phyloP scores from a whole-genome alignment of 2,329 filamentous ascomycete species.

The Westerdykella aurantiaca region DNA sequence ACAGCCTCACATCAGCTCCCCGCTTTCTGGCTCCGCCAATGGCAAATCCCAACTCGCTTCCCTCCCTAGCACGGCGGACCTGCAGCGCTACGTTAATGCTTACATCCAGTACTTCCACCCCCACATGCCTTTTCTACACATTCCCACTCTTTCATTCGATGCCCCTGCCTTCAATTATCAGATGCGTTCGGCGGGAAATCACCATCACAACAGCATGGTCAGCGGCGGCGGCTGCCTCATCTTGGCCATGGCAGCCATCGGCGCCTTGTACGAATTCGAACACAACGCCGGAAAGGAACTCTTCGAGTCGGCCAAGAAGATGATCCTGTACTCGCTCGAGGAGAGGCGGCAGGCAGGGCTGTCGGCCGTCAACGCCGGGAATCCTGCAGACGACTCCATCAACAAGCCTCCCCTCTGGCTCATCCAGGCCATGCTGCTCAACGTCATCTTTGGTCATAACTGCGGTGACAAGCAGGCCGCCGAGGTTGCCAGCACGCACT shows the following conservation, averaged over 20 bases:
- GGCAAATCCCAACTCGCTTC: slow-evolving; percentile 41
- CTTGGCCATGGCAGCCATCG: slow-evolving; percentile 81
- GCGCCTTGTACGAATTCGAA: slow-evolving; percentile 83
- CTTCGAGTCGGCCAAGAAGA: slow-evolving; percentile 89
- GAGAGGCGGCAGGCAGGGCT: slow-evolving; percentile 83
- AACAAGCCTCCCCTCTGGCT: slow-evolving; percentile 76
- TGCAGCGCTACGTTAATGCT: slow-evolving; percentile 83
- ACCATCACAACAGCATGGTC: slow-evolving; percentile 51
- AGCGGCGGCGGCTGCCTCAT: slow-evolving; percentile 83
- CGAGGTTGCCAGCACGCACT: slow-evolving; percentile 89
- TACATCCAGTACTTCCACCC: slow-evolving; percentile 93
- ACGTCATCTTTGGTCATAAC: slow-evolving; percentile 92
- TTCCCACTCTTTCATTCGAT: slow-evolving; percentile 87
- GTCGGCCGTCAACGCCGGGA: slow-evolving; percentile 51
- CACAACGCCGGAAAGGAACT: slow-evolving; percentile 72
- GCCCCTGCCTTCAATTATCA: slow-evolving; percentile 60
- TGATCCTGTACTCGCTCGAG: slow-evolving; percentile 90
- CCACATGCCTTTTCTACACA: slow-evolving; percentile 88
- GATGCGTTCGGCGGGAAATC: slow-evolving; percentile 53
- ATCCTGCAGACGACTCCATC: slow-evolving; percentile 51
- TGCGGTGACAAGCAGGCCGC: slow-evolving; percentile 86
- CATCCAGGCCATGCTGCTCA: slow-evolving; percentile 93
- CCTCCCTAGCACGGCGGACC: slow-evolving; percentile 74
- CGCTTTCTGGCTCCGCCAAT: slow-evolving; percentile 38
- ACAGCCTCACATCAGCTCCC: slow-evolving; percentile 52